These are phyloP conservation scores for Yamadazyma atmosphaerica DNA, from an alignment of 1,139 yeast genomes.

Conservation along the genomic window DNA sequence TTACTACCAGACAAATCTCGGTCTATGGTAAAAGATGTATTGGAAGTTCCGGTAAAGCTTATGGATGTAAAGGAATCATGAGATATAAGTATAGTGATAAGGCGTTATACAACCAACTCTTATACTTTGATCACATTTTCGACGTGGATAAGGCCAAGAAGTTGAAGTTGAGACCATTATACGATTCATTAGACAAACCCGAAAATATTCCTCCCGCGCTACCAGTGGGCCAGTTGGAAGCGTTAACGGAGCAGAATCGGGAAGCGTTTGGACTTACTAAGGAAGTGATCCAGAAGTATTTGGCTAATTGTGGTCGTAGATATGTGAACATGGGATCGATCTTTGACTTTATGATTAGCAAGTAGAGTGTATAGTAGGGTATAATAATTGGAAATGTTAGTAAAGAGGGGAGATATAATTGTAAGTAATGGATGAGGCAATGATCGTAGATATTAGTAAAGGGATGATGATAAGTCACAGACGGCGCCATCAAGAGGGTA, in stretches of 20 bases:
- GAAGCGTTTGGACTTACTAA: constrained; percentile 56
- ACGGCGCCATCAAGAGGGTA: too few species aligned
- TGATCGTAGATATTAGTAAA: too few species aligned
- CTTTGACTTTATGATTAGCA: constrained; percentile 55
- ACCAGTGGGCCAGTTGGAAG: constrained; percentile 61
- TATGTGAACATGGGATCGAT: constrained; percentile 85
- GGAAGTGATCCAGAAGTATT: constrained; percentile 70
- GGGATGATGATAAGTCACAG: too few species aligned
- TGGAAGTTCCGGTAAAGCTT: constrained; percentile 59
- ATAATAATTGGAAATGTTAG: too few species aligned
- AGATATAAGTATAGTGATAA: constrained; percentile 74
- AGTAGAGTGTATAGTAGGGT: not conserved
- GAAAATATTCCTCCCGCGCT: constrained; percentile 37
- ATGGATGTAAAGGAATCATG: constrained; percentile 85
- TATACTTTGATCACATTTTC: constrained; percentile 76
- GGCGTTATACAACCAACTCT: constrained; percentile 80
- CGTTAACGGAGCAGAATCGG: constrained; percentile 80
- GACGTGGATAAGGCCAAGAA: constrained; percentile 78
- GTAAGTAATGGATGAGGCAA: too few species aligned
- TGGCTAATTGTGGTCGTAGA: constrained; percentile 84
- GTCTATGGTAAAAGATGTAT: constrained; percentile 90
- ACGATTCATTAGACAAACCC: constrained; percentile 19
- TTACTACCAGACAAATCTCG: constrained; percentile 78
- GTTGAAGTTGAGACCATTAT: constrained; percentile 51
- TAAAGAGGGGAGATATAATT: too few species aligned